Evolutionary conservation across 179 eudicot species (phyloP).

Genomic region (Corrigiola litoralis): DNA sequence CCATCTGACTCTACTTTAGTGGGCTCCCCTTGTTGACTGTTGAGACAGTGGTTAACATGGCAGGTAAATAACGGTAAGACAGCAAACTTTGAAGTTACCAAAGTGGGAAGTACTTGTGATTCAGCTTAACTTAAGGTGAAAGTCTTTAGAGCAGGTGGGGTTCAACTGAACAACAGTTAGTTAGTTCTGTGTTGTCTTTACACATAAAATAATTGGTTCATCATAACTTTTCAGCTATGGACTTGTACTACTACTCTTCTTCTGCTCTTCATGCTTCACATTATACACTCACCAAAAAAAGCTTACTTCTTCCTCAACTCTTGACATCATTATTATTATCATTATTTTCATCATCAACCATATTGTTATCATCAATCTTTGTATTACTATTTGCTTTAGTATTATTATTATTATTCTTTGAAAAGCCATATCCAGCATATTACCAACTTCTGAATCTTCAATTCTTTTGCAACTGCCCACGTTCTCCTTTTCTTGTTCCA

Average conservation of each 20-base stretch:
- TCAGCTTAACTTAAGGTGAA: too few species aligned
- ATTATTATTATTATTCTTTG: not conserved
- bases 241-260: not conserved
- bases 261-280: not conserved
- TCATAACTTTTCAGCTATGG: constrained; percentile 1
- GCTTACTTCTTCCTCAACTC: constrained; percentile 13
- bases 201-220: not conserved
- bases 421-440: constrained; percentile 16
- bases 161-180: not conserved
- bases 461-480: constrained; percentile 19
- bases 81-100: not conserved
- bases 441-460: constrained; percentile 21
- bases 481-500: not conserved
- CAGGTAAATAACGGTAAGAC: not conserved
- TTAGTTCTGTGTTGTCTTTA: not conserved
- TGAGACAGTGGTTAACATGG: too few species aligned
- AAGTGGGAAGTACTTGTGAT: too few species aligned
- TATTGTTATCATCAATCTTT: constrained; percentile 1
- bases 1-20: too few species aligned
- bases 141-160: too few species aligned
- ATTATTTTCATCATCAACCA: not conserved
- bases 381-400: not conserved
- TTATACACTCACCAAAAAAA: not conserved
- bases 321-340: constrained; percentile 1
- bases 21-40: too few species aligned